These are phyloP conservation scores for Lichtheimia corymbifera DNA, from an alignment of 371 early-diverging fungal genomes.

Conservation along the genomic window DNA sequence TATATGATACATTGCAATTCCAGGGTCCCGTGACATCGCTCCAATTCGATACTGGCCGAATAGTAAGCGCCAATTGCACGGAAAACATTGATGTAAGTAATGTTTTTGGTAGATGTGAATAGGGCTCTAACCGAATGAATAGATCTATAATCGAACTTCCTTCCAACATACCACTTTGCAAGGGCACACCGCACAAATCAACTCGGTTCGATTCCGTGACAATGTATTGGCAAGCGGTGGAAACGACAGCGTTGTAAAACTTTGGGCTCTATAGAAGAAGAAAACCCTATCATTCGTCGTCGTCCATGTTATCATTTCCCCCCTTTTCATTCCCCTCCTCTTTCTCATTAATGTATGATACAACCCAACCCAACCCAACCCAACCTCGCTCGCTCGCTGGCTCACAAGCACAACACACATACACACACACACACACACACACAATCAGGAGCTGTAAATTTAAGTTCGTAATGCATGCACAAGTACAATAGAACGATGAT, in stretches of 20 bases:
- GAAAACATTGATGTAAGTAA: conserved; percentile 52
- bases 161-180: conserved; percentile 57
- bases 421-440: too few species aligned
- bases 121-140: not conserved
- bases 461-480: too few species aligned
- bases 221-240: conserved; percentile 58
- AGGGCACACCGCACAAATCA: conserved; percentile 52
- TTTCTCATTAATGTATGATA: not conserved
- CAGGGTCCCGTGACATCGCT: conserved; percentile 58
- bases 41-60: conserved; percentile 59
- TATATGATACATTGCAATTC: conserved; percentile 62
- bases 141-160: conserved; percentile 64
- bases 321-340: not conserved
- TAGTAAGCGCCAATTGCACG: conserved; percentile 51
- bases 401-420: too few species aligned
- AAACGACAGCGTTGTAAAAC: conserved; percentile 56
- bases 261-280: conserved; percentile 50
- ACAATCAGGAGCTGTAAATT: too few species aligned
- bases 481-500: too few species aligned
- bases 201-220: conserved; percentile 52
- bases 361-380: not conserved
- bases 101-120: not conserved
- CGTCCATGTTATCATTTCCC: not conserved
- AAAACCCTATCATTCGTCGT: too few species aligned
- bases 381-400: too few species aligned